Base-by-base conservation (phyloP, 2,329 filamentous ascomycete species). In the Penicillium sp. region DNA sequence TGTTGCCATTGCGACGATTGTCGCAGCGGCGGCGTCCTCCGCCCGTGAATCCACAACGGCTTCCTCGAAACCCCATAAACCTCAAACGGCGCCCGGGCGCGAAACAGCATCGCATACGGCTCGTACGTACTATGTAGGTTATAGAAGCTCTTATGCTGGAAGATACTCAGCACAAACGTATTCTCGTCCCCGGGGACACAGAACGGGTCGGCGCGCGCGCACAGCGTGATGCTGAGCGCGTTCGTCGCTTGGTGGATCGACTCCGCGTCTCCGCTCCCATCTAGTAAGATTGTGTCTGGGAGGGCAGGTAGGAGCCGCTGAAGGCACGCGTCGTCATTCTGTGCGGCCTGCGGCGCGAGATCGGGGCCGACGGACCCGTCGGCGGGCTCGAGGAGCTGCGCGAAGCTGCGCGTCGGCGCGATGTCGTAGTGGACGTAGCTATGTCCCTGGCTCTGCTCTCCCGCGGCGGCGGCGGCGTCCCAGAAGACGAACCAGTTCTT, bases 401-500 rank as follows among this genome's bases (percentile, higher is more conserved):
- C 79, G 66, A 86, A 88, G 0, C 75, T 75, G 0, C 86, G 82
- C 19, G 74, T 74, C 0, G 85, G 85, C 0, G 69, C 66, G 2
- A 86, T 69, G 64, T 87, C 84, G 69, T 86, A 81, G 69, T 88
- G 85, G 1, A 79, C 76, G 68, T 86, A 86, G 54, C 80, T 73
- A 21, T 78, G 69, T 5, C 78, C 80, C 0, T 75, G 61, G 0
- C 63, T 21, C 21, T 21, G 21, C 21, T 21, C 21, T 21, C 21
- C 21, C 21, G 21, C 21, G 21, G 21, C 2, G 21, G 21, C 21
- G 21, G 21, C 21, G 21, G 21, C 61, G 64, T 87, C 85, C 86
- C 86, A 88, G 74, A 88, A 88, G 2, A 85, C 63, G 65, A 88
- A 88, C 78, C 81, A 89, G 67, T 89, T 88, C 80, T 88, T 88